Percentiles rank a stretch among this genome's conserved stretches.
phyloP scores from a whole-genome alignment of 129 eudicot genomes.

The Scalesia atractyloides region DNA sequence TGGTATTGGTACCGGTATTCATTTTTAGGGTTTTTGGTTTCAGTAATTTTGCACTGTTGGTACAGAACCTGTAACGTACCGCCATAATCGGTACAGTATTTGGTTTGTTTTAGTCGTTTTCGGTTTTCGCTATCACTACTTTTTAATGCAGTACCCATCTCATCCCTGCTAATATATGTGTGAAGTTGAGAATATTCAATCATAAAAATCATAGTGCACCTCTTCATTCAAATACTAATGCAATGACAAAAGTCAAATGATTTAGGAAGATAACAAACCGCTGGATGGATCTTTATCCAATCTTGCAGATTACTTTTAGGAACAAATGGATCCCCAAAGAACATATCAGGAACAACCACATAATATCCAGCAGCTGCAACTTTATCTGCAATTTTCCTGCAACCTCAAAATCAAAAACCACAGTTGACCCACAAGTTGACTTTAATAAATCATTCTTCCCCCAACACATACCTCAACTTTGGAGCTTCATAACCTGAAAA shows the following conservation, averaged over 20 bases:
- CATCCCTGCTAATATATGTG: too few species aligned
- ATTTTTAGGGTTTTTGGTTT: too few species aligned
- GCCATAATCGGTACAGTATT: too few species aligned
- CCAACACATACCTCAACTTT: constrained; percentile 37
- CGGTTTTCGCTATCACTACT: too few species aligned
- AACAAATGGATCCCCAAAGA: constrained; percentile 53
- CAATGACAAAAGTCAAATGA: background rate
- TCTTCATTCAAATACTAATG: background rate
- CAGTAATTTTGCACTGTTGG: too few species aligned
- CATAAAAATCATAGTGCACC: background rate
- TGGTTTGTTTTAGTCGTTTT: too few species aligned
- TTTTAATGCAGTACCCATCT: too few species aligned
- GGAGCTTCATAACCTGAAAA: constrained; percentile 57
- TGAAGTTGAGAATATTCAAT: background rate
- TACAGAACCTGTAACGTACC: too few species aligned
- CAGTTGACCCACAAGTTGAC: background rate
- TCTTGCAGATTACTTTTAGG: constrained; percentile 37
- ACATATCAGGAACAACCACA: constrained; percentile 69
- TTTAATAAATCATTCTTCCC: constrained; percentile 11
- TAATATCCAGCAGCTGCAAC: constrained; percentile 73
- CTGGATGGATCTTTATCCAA: constrained; percentile 64
- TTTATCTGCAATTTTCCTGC: constrained; percentile 71
- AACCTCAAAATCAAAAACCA: constrained; percentile 13
- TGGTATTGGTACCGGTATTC: too few species aligned
- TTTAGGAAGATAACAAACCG: constrained; percentile 41